These are phyloP conservation scores for Phytopythium litorale DNA, from an alignment of 352 stramenopile genomes.

Conservation along the genomic window DNA sequence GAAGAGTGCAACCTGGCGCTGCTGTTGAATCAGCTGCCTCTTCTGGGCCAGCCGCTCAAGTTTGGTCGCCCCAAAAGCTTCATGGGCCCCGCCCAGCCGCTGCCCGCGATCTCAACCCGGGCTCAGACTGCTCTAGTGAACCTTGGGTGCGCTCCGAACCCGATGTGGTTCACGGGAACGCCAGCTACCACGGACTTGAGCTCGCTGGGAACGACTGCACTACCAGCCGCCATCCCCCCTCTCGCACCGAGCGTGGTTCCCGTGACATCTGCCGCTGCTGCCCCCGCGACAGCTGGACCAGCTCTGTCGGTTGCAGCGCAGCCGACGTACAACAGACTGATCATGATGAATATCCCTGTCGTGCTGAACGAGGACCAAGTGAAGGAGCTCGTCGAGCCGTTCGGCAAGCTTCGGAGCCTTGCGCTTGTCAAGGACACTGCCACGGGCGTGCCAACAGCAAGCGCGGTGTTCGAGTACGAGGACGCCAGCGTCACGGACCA, in stretches of 20 bases:
- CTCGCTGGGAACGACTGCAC: background rate
- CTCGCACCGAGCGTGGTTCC: background rate
- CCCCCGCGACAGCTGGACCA: background rate
- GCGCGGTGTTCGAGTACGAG: slow-evolving; percentile 79
- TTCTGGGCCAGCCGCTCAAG: slow-evolving; percentile 81
- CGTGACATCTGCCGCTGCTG: background rate
- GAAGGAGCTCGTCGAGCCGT: slow-evolving; percentile 82
- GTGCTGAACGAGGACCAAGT: slow-evolving; percentile 76
- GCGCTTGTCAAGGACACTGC: slow-evolving; percentile 50
- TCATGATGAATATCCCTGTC: slow-evolving; percentile 84
- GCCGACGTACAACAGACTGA: slow-evolving; percentile 34
- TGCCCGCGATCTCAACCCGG: slow-evolving; percentile 59
- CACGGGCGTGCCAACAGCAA: slow-evolving; percentile 53
- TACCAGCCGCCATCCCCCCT: background rate
- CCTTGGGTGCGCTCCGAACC: slow-evolving; percentile 78
- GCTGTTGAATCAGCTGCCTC: slow-evolving; percentile 74
- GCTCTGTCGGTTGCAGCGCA: background rate
- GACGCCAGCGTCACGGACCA: slow-evolving; percentile 48
- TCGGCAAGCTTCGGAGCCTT: slow-evolving; percentile 70
- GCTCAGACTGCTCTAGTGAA: slow-evolving; percentile 79
- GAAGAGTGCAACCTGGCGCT: slow-evolving; percentile 86
- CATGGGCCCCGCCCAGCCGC: slow-evolving; percentile 74
- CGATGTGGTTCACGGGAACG: slow-evolving; percentile 49
- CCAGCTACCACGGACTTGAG: background rate
- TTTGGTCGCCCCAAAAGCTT: slow-evolving; percentile 84